These are phyloP conservation scores for Botryotinia calthae DNA, from an alignment of 2,329 filamentous ascomycete species.

Conservation along the genomic window DNA sequence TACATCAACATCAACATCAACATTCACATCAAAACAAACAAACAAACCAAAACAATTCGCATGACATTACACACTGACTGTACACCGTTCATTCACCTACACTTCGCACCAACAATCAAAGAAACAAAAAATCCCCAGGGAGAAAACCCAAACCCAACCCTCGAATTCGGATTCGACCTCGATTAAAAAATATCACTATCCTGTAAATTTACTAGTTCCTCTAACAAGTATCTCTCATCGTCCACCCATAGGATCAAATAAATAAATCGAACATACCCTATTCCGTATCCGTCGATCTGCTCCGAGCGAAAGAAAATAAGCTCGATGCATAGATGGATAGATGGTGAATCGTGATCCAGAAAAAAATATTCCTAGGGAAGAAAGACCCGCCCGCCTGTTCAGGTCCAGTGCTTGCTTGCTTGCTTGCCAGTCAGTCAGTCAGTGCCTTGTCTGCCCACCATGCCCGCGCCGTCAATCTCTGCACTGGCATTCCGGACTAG, in stretches of 20 bases:
- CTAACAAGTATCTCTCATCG: background rate
- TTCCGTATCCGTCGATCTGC: background rate
- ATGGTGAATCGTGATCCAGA: background rate
- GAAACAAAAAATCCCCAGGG: background rate
- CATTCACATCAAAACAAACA: background rate
- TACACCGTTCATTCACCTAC: background rate
- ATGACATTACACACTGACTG: background rate
- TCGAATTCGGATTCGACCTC: background rate
- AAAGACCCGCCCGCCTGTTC: background rate
- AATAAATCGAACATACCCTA: fast-evolving
- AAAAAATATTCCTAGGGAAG: background rate
- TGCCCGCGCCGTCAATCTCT: background rate
- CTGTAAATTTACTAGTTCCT: background rate
- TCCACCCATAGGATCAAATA: background rate
- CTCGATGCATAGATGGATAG: background rate
- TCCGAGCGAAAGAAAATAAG: background rate
- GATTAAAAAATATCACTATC: background rate
- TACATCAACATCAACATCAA: background rate
- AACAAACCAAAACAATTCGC: background rate
- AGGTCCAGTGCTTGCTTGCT: no score
- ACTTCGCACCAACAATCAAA: no score
- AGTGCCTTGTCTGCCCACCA: background rate
- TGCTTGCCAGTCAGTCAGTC: background rate
- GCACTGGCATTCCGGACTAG: background rate
- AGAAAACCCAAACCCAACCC: background rate